Conservation (phyloP, 2,329 filamentous ascomycete genomes). For the Sporothrix humicola region DNA sequence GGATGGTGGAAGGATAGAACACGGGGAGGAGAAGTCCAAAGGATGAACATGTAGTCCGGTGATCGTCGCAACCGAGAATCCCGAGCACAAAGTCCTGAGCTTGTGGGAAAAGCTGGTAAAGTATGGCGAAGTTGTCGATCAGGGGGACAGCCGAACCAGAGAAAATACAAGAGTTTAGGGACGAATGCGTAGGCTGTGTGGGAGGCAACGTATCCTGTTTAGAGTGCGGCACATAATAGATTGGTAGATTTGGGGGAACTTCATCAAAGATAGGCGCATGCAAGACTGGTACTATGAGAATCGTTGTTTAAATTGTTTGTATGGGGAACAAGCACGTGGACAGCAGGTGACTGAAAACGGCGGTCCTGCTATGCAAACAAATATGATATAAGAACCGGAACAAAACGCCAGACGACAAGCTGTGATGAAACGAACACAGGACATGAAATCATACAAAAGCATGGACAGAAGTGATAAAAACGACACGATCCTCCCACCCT, state of each 20-base stretch:
- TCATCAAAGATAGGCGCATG: neutral
- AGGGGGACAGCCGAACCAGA: slow-evolving; percentile 18
- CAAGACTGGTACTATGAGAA: neutral
- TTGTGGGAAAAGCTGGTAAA: neutral
- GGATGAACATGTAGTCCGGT: slow-evolving; percentile 8
- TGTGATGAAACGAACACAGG: too few species aligned
- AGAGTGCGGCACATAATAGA: neutral
- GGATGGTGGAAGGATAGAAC: neutral
- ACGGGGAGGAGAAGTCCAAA: neutral
- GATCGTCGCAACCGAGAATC: slow-evolving; percentile 8
- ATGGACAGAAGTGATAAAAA: neutral
- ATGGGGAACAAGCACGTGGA: neutral
- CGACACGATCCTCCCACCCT: slow-evolving; percentile 3
- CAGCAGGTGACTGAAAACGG: neutral
- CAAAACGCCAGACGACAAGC: slow-evolving; percentile 3
- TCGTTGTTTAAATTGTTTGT: neutral
- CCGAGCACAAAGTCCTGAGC: neutral
- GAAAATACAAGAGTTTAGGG: too few species aligned
- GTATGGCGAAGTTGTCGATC: neutral
- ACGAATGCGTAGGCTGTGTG: neutral
- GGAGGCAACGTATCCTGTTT: slow-evolving; percentile 11
- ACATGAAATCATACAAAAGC: neutral
- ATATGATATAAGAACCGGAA: slow-evolving; percentile 21
- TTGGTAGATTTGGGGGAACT: neutral
- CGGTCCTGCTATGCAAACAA: slow-evolving; percentile 10